phyloP scores from a whole-genome alignment of 257 asterid genomes.

The Rhazya stricta region DNA sequence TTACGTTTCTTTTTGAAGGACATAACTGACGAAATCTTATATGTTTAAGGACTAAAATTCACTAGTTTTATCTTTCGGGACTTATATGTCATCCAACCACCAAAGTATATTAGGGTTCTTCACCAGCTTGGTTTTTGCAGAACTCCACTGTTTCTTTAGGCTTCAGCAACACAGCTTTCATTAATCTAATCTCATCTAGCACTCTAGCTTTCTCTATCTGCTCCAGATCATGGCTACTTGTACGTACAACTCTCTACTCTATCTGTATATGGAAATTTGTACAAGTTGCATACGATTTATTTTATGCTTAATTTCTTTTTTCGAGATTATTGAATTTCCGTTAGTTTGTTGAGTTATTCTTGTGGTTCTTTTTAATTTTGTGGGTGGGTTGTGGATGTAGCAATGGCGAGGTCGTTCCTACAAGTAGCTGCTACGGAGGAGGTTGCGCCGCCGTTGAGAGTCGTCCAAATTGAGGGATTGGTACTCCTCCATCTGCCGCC shows the following conservation, averaged over 20 bases:
- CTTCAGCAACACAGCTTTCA: not conserved
- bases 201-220: not conserved
- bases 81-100: not conserved
- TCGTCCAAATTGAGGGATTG: conserved; percentile 97
- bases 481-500: conserved; percentile 30
- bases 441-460: conserved; percentile 78
- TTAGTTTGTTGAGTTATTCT: not conserved
- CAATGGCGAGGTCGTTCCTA: conserved; percentile 63
- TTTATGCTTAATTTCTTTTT: not conserved
- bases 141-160: not conserved
- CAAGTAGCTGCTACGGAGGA: conserved; percentile 92
- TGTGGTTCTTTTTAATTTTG: not conserved
- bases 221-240: conserved; percentile 29
- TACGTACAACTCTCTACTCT: conserved; percentile 5
- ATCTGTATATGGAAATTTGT: not conserved
- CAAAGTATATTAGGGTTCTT: conserved; percentile 14
- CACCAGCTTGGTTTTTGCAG: too few relatives aligned
- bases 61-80: too few relatives aligned
- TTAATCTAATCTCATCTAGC: not conserved
- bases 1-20: too few relatives aligned
- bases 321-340: not conserved
- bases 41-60: too few relatives aligned
- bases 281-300: not conserved
- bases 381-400: conserved; percentile 28
- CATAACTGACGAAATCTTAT: too few relatives aligned